phyloP scores from a whole-genome alignment of 805 yeast genomes.

The Monosporozyma aerobia region DNA sequence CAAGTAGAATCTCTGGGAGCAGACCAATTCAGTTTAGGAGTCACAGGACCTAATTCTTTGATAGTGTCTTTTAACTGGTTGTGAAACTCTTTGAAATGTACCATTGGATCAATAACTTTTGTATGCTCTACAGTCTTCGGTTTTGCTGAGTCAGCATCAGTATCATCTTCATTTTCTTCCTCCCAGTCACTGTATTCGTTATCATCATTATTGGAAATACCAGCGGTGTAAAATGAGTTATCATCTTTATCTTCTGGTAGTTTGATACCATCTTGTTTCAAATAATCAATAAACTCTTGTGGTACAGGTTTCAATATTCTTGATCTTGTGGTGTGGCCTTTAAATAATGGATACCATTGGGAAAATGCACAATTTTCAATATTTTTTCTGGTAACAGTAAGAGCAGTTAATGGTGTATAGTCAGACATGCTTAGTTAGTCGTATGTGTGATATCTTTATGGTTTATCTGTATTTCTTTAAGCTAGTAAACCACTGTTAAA shows the following conservation, averaged over 20 bases:
- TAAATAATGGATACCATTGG: conserved; percentile 49
- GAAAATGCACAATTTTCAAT: conserved; percentile 47
- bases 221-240: conserved; percentile 28
- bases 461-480: neutral
- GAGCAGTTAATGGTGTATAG: conserved; percentile 16
- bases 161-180: conserved; percentile 18
- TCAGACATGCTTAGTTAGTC: conserved; percentile 3
- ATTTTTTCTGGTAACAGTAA: conserved; percentile 32
- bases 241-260: conserved; percentile 40
- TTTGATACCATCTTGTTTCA: conserved; percentile 58
- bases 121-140: neutral
- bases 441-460: neutral
- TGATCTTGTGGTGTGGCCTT: conserved; percentile 40
- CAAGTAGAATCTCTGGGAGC: conserved; percentile 92
- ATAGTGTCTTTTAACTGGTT: conserved; percentile 39
- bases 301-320: conserved; percentile 52
- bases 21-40: conserved; percentile 95
- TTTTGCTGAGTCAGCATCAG: conserved; percentile 16
- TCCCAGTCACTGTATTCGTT: conserved; percentile 75
- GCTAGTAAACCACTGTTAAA: neutral
- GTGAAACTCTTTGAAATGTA: conserved; percentile 54
- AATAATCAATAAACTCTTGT: conserved; percentile 45
- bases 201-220: conserved; percentile 37
- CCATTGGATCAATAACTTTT: conserved; percentile 34
- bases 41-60: conserved; percentile 45